Conservation (phyloP, 164 flowering plant species). For the Vitis amurensis region DNA sequence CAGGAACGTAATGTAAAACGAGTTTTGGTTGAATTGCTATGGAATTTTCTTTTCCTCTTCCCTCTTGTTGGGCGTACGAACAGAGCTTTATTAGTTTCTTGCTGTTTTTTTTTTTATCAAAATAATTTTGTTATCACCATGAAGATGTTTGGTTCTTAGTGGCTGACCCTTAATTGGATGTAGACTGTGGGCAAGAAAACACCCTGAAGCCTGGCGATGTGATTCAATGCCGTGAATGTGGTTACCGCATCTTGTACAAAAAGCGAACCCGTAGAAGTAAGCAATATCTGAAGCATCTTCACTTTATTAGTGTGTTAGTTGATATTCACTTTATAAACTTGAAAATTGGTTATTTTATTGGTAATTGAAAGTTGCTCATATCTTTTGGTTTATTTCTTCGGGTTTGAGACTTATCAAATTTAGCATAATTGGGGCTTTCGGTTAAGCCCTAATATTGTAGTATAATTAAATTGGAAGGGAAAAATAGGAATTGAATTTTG, state of each 20-base stretch:
- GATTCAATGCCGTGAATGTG: constrained; percentile 93
- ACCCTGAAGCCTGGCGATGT: constrained; percentile 87
- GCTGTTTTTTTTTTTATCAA: background rate
- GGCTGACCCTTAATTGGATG: constrained; percentile 9
- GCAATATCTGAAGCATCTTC: background rate
- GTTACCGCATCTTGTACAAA: constrained; percentile 93
- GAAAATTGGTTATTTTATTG: no score
- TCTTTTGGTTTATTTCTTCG: no score
- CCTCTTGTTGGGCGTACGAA: background rate
- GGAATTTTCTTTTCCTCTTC: background rate
- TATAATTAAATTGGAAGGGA: no score
- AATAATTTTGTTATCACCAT: background rate
- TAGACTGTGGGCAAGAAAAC: constrained; percentile 90
- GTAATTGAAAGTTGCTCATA: no score
- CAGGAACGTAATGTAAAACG: background rate
- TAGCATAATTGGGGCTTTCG: no score
- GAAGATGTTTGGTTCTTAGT: background rate
- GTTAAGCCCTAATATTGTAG: no score
- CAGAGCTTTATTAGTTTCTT: no score
- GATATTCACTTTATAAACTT: no score
- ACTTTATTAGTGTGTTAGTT: no score
- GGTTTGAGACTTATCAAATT: no score
- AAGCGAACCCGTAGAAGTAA: constrained; percentile 92
- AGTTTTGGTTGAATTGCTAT: no score
- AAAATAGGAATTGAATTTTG: no score